phyloP scores from a whole-genome alignment of 306 rosid genomes.

The Quercus wislizeni region DNA sequence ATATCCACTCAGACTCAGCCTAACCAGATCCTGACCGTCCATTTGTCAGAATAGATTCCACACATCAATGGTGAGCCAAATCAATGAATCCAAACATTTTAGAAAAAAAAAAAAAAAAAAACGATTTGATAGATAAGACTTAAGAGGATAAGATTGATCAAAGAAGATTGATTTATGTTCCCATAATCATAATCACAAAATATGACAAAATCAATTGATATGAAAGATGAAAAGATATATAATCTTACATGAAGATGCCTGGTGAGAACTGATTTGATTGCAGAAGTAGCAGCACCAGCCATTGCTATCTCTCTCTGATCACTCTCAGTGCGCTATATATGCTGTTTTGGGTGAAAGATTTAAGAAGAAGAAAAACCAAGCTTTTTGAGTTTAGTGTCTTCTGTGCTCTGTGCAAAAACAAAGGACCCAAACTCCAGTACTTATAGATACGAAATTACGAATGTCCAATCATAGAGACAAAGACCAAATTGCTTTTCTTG shows the following conservation, averaged over 20 bases:
- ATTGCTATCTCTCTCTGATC: slow-evolving; percentile 35
- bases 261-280: slow-evolving; percentile 28
- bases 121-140: too few species aligned
- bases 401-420: neutral
- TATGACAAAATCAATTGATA: neutral
- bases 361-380: neutral
- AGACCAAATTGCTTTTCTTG: neutral
- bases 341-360: too few species aligned
- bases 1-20: too few species aligned
- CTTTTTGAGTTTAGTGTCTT: neutral
- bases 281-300: slow-evolving; percentile 59
- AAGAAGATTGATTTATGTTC: too few species aligned
- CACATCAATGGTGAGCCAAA: neutral
- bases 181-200: neutral
- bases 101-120: too few species aligned
- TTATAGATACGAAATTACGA: neutral
- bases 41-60: neutral
- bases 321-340: too few species aligned
- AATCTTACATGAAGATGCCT: slow-evolving; percentile 53
- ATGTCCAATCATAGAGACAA: neutral
- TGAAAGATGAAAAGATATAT: neutral
- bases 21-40: slow-evolving; percentile 7
- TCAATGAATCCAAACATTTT: neutral
- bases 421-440: neutral
- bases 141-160: too few species aligned